Base-by-base conservation (phyloP, 148 eudicot species). In the Fagopyrum homotropicum region DNA sequence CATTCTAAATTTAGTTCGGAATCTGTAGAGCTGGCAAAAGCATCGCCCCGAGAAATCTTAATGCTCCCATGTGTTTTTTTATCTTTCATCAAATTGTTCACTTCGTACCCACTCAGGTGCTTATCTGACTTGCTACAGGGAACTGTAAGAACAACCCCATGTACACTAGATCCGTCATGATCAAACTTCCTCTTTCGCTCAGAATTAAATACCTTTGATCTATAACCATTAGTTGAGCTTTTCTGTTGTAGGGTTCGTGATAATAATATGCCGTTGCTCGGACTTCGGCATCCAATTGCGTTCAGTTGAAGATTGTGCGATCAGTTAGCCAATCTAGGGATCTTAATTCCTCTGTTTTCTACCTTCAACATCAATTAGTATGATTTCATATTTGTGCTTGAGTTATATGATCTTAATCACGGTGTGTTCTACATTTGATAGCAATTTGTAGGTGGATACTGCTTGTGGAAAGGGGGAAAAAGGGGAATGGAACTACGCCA, bases 111-210 rank as follows among this genome's bases (percentile, higher is more conserved):
- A 75, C 73, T 50, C 52, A 54, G 60, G 70, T 75, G 59, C 74
- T 83, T 85, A 60, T 66, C 71, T 43, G 66, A 74, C 70, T 75
- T 82, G 80, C 80, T 78, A 57, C 70, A 75, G 44, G 81, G 54
- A 45, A 12, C 76, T 79, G 81, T 80, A 51, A 82, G 75, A 57
- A 54, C 78, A 51, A 30, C 72, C 43, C 69, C 74, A 82, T 46
- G 72, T 76, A 75, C 76, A 69, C 45, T 71, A 26, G 82, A 72
- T 80, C 78, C 78, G 66, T 30, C 48, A 45, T 50, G 79, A 50
- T 81, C 83, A 40, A 70, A 29, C 72, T 83, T 84, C 59, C 81
- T 86, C 83, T 83, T 87, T 73, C 79, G 61, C 76, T 81, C 83
- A 73, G 64, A 69, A 59, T 40, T 72, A 72, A 69, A 68, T n/a